phyloP scores from a whole-genome alignment of 495 filamentous ascomycete species.

The Talaromyces stipitatus region DNA sequence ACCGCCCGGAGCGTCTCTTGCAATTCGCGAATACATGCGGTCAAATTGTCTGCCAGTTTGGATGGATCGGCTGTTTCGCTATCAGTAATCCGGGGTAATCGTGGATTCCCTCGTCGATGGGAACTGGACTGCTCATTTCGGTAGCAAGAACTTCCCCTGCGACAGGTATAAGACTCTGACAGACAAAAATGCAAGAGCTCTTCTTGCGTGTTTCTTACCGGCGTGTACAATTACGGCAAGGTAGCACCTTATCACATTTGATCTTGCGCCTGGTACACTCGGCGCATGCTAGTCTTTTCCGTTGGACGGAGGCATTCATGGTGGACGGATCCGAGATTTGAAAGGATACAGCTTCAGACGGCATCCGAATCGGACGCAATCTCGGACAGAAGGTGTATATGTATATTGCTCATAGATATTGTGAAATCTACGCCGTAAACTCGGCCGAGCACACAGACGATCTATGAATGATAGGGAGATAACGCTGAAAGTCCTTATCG shows the following conservation, averaged over 20 bases:
- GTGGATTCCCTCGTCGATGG: slow-evolving; percentile 9
- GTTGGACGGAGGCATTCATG: slow-evolving; percentile 6
- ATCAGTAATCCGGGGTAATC: background rate
- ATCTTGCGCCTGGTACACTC: slow-evolving; percentile 22
- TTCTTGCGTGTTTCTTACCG: slow-evolving; percentile 5
- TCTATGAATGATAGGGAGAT: background rate
- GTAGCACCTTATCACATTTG: slow-evolving; percentile 20
- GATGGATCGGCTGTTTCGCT: background rate
- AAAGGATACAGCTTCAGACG: background rate
- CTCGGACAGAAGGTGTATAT: background rate
- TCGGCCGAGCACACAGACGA: background rate
- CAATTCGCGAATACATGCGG: slow-evolving; percentile 5
- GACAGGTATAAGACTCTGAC: background rate
- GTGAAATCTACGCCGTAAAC: background rate
- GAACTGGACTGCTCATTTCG: background rate
- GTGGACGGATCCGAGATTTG: background rate
- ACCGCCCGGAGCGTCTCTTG: slow-evolving; percentile 15
- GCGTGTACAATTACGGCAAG: slow-evolving; percentile 21
- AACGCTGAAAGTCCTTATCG: background rate
- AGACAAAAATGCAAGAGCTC: background rate
- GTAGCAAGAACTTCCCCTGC: slow-evolving; percentile 1
- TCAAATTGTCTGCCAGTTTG: slow-evolving; percentile 9
- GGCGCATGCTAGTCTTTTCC: slow-evolving; percentile 11
- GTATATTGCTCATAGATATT: slow-evolving; percentile 2
- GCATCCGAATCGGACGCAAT: background rate